These are phyloP conservation scores for Thalassiosira sp. DNA, from an alignment of 352 stramenopile genomes.

Conservation along the genomic window DNA sequence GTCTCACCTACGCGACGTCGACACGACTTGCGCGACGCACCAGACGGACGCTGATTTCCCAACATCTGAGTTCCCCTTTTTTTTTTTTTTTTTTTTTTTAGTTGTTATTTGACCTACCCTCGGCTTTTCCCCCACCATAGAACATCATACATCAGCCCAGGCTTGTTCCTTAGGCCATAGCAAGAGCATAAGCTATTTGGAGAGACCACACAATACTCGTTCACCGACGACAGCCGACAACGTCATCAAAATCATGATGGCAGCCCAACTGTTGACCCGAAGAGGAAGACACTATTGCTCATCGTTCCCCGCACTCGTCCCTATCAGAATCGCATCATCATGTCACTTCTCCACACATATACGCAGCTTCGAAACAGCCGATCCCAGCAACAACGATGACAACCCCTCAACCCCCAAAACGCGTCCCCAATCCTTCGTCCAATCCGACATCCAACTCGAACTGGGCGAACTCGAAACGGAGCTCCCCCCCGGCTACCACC, in stretches of 20 bases:
- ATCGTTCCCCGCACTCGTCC: background rate
- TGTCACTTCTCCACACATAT: background rate
- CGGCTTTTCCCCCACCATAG: too few species aligned
- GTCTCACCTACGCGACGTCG: too few species aligned
- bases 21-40: too few species aligned
- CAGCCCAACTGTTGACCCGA: constrained; percentile 14
- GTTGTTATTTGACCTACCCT: too few species aligned
- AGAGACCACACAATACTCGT: background rate
- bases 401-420: background rate
- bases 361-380: background rate
- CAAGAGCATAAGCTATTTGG: too few species aligned
- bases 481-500: constrained; percentile 39
- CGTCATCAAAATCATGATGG: constrained; percentile 3
- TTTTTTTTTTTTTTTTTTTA: too few species aligned
- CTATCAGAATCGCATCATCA: background rate
- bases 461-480: constrained; percentile 38
- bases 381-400: background rate
- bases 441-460: constrained; percentile 34
- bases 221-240: background rate
- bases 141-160: too few species aligned
- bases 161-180: too few species aligned
- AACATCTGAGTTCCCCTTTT: too few species aligned
- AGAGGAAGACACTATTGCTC: constrained; percentile 7
- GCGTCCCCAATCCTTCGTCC: constrained; percentile 46
- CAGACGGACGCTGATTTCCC: too few species aligned